Evolutionary conservation across 2,329 filamentous ascomycete species (phyloP), one percentile per base, ranked within the genome.

Genomic region (Daldinia sp.): DNA sequence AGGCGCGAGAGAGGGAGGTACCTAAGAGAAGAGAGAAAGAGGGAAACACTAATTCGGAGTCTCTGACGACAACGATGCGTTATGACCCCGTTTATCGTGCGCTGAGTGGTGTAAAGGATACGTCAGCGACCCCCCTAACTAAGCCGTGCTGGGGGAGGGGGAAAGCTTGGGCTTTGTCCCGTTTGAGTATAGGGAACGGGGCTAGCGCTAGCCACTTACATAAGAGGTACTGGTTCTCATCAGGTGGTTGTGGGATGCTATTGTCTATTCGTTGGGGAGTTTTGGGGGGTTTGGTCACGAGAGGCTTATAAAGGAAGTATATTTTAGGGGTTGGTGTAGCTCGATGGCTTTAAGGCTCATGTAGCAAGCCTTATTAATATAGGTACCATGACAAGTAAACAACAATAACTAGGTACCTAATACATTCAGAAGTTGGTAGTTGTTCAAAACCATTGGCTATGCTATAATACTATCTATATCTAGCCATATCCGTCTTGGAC

Each of bases 11-110:
- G n/a, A n/a, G n/a, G n/a, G n/a, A n/a, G n/a, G n/a, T n/a, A n/a
- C n/a, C n/a, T n/a, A n/a, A n/a, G n/a, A n/a, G n/a, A n/a, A 23
- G 20, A 23, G 20, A 13, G 35, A 1, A 13, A 39, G 13, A 6
- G 28, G 0, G 26, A 26, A 30, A 30, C 28, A 44, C 46, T 33
- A 67, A 39, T 33, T 33, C 41, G n/a, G 30, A 7, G 41, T 68
- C 67, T 72, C 67, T 72, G 69, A 72, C 69, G 67, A 69, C 59
- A 63, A 63, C 51, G 37, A 60, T 58, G 28, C 39, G 39, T 13
- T 37, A 18, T 39, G 18, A 26, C 28, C 15, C 55, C 35, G 30
- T 26, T 26, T 48, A 33, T 48, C 37, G 23, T 44, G 41, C 57
- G 33, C 9, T 54, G 33, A 9, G 30, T 54, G 51, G 48, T 26